These are phyloP conservation scores for Hypoxylon lienhwacheense DNA, from an alignment of 495 filamentous ascomycete species.

Conservation along the genomic window DNA sequence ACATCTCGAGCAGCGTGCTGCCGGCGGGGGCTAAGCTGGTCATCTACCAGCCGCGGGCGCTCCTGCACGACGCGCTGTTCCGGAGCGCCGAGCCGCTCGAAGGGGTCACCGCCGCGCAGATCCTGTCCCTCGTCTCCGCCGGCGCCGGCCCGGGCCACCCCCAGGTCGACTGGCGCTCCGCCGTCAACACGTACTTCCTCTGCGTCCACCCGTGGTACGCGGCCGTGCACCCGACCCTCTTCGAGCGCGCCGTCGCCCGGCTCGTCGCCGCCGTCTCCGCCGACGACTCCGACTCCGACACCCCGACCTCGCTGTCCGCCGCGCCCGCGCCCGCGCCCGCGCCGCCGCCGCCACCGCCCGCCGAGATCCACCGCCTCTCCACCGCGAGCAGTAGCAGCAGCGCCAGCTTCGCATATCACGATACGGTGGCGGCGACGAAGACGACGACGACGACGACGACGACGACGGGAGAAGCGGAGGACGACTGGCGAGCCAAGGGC, in stretches of 20 bases:
- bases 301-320: no score
- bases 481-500: conserved; percentile 22
- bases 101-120: conserved; percentile 34
- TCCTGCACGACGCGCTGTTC: conserved; percentile 32
- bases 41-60: conserved; percentile 35
- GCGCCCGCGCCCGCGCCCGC: no score
- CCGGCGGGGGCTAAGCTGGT: conserved; percentile 26
- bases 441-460: no score
- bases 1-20: conserved; percentile 21
- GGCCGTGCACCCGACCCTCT: conserved; percentile 34
- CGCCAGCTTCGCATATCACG: no score
- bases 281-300: no score
- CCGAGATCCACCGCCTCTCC: no score
- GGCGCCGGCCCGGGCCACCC: conserved; percentile 16
- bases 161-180: conserved; percentile 32
- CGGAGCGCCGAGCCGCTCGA: conserved; percentile 35
- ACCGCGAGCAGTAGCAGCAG: no score
- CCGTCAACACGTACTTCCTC: conserved; percentile 31
- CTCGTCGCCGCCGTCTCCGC: conserved; percentile 17
- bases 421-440: no score
- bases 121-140: conserved; percentile 33
- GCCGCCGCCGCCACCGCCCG: no score
- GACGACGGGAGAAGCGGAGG: no score
- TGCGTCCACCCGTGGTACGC: conserved; percentile 39
- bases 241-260: conserved; percentile 27